phyloP scores from a whole-genome alignment of 2,329 filamentous ascomycete genomes.

The Fusarium nurragi region DNA sequence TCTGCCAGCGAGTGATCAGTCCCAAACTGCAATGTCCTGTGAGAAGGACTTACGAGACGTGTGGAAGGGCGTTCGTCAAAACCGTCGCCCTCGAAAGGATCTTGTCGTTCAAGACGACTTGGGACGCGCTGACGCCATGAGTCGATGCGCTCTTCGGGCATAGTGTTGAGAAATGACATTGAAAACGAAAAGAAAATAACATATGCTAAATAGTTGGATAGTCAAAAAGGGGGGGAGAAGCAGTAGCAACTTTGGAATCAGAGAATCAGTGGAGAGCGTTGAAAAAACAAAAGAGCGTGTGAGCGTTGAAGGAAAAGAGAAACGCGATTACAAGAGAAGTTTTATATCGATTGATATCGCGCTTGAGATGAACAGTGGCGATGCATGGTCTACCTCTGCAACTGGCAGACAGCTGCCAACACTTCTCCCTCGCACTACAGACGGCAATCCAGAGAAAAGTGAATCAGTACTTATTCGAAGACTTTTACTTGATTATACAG shows the following conservation, averaged over 20 bases:
- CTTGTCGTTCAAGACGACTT: constrained; percentile 48
- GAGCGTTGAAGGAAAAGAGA: too few relatives aligned
- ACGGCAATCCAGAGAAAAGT: fast-evolving
- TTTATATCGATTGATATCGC: not conserved
- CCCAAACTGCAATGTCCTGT: fast-evolving
- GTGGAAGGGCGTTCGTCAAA: constrained; percentile 47
- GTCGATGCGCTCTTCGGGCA: constrained; percentile 40
- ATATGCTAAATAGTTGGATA: not conserved
- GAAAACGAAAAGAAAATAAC: not conserved
- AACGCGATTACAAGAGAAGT: not conserved
- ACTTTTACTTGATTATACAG: not conserved
- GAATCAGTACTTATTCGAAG: not conserved
- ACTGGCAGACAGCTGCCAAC: constrained; percentile 30
- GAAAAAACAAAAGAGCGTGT: not conserved
- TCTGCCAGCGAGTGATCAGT: constrained; percentile 21
- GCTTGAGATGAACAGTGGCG: not conserved
- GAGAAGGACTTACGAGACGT: constrained; percentile 39
- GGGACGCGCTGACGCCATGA: constrained; percentile 51
- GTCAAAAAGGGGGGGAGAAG: not conserved
- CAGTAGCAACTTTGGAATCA: not conserved
- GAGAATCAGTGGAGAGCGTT: not conserved
- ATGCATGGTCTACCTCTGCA: not conserved
- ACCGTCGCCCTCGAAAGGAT: constrained; percentile 50
- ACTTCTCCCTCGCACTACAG: not conserved
- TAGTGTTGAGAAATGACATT: constrained; percentile 17